A percentile compares a stretch with the other conserved stretches of the same genome.
Evolutionary conservation across 805 yeast species (phyloP).

Genomic region (Saccharomyces mikatae): DNA sequence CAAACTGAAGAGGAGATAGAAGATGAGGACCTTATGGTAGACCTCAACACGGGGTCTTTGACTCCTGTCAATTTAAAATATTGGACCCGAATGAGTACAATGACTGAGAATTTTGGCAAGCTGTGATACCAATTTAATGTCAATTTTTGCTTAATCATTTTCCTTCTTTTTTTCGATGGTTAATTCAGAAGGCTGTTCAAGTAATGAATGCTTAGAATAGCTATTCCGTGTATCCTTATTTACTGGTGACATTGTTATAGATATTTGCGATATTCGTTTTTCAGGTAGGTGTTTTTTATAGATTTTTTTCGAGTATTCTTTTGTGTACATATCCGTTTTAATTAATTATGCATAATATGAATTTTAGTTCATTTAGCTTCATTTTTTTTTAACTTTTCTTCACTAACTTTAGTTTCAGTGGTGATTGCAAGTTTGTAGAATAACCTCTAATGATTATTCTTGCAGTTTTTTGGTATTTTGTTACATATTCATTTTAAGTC

Average conservation of each 20-base stretch:
- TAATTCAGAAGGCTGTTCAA: neutral
- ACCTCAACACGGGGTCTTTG: conserved; percentile 24
- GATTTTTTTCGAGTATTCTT: neutral
- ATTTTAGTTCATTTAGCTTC: neutral
- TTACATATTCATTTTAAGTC: too few relatives aligned
- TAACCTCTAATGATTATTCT: too few relatives aligned
- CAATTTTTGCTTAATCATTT: neutral
- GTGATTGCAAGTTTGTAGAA: too few relatives aligned
- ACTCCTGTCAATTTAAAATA: conserved; percentile 20
- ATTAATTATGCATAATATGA: neutral
- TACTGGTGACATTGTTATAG: neutral
- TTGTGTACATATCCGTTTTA: neutral
- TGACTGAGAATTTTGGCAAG: conserved; percentile 20
- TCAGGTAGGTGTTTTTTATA: neutral
- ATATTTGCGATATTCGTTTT: neutral
- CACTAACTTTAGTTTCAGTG: too few relatives aligned
- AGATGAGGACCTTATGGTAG: conserved; percentile 27
- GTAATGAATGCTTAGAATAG: neutral
- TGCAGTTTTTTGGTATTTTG: too few relatives aligned
- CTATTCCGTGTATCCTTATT: neutral
- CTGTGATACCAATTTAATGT: conserved; percentile 7
- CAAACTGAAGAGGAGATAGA: conserved; percentile 1
- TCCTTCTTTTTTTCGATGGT: neutral
- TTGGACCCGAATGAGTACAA: conserved; percentile 21
- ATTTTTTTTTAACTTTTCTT: neutral